A percentile compares a stretch with the other conserved stretches of the same genome.
These are phyloP conservation scores for Tylopilus balloui DNA, from an alignment of 768 basidiomycete species.

Conservation along the genomic window DNA sequence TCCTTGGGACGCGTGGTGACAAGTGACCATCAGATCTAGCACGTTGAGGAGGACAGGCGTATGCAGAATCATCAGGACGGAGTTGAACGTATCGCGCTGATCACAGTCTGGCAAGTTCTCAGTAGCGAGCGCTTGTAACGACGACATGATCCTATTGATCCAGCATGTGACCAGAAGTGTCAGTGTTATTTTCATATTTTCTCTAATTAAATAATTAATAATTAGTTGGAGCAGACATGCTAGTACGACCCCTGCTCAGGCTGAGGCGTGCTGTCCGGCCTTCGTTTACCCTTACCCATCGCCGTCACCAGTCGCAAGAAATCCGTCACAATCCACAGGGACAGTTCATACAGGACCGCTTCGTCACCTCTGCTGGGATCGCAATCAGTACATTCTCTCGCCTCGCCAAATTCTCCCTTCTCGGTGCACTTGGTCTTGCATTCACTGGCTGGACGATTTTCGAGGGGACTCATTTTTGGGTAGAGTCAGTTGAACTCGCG, in stretches of 20 bases:
- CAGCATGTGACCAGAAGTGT: not conserved
- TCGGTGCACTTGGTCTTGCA: constrained; percentile 42
- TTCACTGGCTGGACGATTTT: constrained; percentile 45
- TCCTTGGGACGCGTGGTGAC: not conserved
- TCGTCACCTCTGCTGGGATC: constrained; percentile 33
- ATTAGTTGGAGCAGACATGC: constrained; percentile 3
- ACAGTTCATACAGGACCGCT: constrained; percentile 31
- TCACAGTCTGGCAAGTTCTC: too few species aligned
- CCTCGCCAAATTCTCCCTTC: constrained; percentile 46
- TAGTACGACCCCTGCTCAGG: constrained; percentile 6
- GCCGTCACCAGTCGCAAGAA: constrained; percentile 19
- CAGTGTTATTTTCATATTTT: too few species aligned
- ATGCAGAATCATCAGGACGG: too few species aligned
- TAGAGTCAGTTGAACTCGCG: constrained; percentile 52
- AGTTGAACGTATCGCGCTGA: too few species aligned
- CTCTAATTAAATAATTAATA: not conserved
- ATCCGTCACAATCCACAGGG: constrained; percentile 3
- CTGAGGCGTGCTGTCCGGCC: constrained; percentile 8
- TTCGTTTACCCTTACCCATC: not conserved
- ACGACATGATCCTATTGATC: not conserved
- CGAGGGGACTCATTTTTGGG: constrained; percentile 58
- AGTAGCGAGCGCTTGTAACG: not conserved
- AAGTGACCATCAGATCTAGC: not conserved
- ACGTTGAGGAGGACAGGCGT: too few species aligned
- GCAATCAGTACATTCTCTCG: constrained; percentile 44